A percentile compares a stretch with the other conserved stretches of the same genome.
Conservation (phyloP, 1,284 basidiomycete genomes). For the Athelia sp. region DNA sequence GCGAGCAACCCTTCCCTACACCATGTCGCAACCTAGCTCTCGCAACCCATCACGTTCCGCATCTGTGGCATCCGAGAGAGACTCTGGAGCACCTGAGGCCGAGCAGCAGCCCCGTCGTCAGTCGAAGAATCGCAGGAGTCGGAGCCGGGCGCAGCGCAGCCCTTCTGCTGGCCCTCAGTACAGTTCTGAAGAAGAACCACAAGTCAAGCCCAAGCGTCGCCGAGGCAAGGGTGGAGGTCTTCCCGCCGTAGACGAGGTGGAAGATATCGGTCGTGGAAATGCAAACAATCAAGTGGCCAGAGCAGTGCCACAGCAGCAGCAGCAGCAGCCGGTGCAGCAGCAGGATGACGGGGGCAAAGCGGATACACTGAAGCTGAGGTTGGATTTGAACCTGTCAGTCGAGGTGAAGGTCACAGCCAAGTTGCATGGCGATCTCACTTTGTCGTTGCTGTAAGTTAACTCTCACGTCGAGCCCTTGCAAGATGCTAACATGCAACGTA, state of each 20-base stretch:
- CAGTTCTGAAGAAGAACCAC: neutral
- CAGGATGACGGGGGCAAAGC: neutral
- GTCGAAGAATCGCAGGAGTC: neutral
- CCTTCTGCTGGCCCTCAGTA: neutral
- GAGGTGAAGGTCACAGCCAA: slow-evolving; percentile 9
- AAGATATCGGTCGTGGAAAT: neutral
- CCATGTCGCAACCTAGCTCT: slow-evolving; percentile 1
- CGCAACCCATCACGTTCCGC: neutral
- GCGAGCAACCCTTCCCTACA: too few species aligned
- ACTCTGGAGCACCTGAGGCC: neutral
- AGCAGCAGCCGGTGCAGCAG: neutral
- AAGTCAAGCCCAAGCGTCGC: neutral
- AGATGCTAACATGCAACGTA: too few species aligned
- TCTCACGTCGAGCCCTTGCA: neutral
- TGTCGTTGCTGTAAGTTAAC: slow-evolving; percentile 9
- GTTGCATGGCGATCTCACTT: slow-evolving; percentile 10
- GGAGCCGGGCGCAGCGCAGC: neutral
- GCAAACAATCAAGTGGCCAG: neutral
- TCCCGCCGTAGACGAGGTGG: neutral
- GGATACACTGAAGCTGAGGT: slow-evolving; percentile 5
- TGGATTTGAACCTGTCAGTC: slow-evolving; percentile 11
- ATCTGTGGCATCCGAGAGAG: too few species aligned
- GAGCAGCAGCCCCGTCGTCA: neutral
- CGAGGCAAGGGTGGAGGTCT: neutral
- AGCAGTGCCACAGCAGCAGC: too few species aligned